phyloP scores from a whole-genome alignment of 1,139 yeast genomes.

The Sugiyamaella sp. region DNA sequence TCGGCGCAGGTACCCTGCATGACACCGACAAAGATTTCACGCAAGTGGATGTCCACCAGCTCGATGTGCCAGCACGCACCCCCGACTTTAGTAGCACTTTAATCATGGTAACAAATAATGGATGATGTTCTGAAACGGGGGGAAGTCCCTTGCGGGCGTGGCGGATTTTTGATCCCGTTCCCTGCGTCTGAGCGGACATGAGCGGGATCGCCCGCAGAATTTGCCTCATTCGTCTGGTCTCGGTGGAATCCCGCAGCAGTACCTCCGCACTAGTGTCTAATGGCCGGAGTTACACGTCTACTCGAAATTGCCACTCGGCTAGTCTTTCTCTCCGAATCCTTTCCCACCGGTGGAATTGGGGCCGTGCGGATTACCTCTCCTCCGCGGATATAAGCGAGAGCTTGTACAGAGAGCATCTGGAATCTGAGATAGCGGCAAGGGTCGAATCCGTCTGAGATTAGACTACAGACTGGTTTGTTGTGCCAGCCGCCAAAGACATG shows the following conservation, averaged over 20 bases:
- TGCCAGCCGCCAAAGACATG: no score
- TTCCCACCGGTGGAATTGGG: no score
- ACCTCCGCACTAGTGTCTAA: no score
- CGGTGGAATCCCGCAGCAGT: neutral
- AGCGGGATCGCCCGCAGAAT: neutral
- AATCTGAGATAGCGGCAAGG: slow-evolving; percentile 7
- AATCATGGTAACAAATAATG: no score
- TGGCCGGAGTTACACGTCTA: neutral
- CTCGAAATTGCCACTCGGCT: neutral
- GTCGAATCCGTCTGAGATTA: neutral
- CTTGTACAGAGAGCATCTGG: no score
- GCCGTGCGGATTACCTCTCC: neutral
- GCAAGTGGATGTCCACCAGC: neutral
- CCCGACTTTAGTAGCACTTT: no score
- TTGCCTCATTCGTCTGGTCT: neutral
- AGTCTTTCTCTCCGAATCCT: no score
- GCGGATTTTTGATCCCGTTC: no score
- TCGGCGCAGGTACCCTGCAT: neutral
- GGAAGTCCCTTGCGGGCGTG: no score
- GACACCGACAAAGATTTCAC: neutral
- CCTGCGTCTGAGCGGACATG: neutral
- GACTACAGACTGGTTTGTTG: no score
- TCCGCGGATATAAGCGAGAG: neutral
- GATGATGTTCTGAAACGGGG: no score
- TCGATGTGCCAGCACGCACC: neutral